A percentile compares a stretch with the other conserved stretches of the same genome.
Conservation (phyloP, 495 filamentous ascomycete species). For the Friedmanniomyces simplex region DNA sequence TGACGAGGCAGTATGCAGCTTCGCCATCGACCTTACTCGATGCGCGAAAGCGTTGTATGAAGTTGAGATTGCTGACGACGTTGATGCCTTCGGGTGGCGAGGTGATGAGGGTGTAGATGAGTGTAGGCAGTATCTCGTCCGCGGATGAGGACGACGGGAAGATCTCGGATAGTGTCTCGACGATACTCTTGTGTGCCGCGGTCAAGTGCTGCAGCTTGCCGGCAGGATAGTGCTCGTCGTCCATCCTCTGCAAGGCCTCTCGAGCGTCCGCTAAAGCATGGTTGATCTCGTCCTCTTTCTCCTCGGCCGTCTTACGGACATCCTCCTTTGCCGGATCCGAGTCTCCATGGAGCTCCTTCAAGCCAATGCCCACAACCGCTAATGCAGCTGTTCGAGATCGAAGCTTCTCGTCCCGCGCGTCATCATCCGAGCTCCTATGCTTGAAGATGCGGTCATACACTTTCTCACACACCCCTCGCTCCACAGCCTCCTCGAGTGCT, state of each 20-base stretch:
- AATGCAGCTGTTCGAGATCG: slow-evolving; percentile 90
- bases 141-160: slow-evolving; percentile 85
- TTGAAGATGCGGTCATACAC: slow-evolving; percentile 84
- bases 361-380: slow-evolving; percentile 76
- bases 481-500: slow-evolving; percentile 83
- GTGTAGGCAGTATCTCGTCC: slow-evolving; percentile 89
- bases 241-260: slow-evolving; percentile 69
- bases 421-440: slow-evolving; percentile 84
- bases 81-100: slow-evolving; percentile 77
- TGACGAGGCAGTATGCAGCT: slow-evolving; percentile 90
- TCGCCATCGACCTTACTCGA: slow-evolving; percentile 81
- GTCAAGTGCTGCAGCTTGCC: slow-evolving; percentile 88
- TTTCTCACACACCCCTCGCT: slow-evolving; percentile 73
- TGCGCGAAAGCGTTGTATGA: slow-evolving; percentile 88
- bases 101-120: slow-evolving; percentile 91
- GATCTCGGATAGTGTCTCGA: slow-evolving; percentile 67
- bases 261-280: slow-evolving; percentile 63
- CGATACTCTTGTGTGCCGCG: slow-evolving; percentile 82
- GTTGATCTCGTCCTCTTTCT: slow-evolving; percentile 61
- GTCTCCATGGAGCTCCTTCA: slow-evolving; percentile 78
- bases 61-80: slow-evolving; percentile 84
- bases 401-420: slow-evolving; percentile 88
- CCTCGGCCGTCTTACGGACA: slow-evolving; percentile 38
- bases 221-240: slow-evolving; percentile 71
- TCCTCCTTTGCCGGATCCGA: slow-evolving; percentile 40